Conservation (phyloP, 108 stramenopile species). For the Licmophora abbreviata region DNA sequence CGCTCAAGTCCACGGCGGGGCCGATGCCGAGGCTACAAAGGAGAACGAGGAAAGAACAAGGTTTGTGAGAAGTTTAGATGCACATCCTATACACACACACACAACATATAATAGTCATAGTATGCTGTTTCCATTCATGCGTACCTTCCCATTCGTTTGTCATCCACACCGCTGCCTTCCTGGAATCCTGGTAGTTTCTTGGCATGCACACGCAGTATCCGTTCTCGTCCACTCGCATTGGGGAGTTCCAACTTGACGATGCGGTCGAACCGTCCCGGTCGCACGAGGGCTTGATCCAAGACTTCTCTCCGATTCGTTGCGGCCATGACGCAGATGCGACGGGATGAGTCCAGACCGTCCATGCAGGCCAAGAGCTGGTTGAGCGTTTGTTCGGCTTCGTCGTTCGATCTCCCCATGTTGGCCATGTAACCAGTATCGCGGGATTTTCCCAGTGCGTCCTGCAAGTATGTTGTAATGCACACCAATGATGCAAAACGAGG, state of each 20-base stretch:
- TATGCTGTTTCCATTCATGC: no score
- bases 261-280: constrained; percentile 94
- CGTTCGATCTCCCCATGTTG: constrained; percentile 55
- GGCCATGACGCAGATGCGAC: constrained; percentile 68
- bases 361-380: constrained; percentile 84
- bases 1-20: constrained; percentile 47
- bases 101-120: no score
- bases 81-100: no score
- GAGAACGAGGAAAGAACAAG: no score
- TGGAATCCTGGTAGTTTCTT: constrained; percentile 68
- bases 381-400: constrained; percentile 85
- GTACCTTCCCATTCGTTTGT: constrained; percentile 30
- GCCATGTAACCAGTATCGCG: constrained; percentile 45
- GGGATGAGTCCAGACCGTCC: constrained; percentile 73
- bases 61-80: no score
- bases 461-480: no score
- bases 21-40: constrained; percentile 32
- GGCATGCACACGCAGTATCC: constrained; percentile 83
- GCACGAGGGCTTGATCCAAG: constrained; percentile 81
- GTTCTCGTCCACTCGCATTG: constrained; percentile 63
- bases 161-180: constrained; percentile 57
- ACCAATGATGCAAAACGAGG: no score
- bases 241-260: constrained; percentile 83
- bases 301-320: constrained; percentile 83
- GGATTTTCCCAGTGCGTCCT: constrained; percentile 81